phyloP scores from a whole-genome alignment of 768 basidiomycete species.

The Panus rudis region DNA sequence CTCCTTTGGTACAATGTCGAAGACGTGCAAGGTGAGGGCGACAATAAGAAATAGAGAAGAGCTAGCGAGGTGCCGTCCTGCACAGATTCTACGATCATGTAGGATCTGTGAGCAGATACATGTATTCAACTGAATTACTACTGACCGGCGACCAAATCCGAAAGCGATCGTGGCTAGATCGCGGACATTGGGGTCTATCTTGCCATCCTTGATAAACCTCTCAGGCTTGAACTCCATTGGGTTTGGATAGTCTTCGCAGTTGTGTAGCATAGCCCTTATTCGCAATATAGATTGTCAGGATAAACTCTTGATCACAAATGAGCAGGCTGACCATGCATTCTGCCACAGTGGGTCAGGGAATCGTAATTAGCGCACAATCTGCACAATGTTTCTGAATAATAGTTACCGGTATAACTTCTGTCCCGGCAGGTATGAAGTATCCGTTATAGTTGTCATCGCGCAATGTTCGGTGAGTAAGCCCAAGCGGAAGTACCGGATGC shows the following conservation, averaged over 20 bases:
- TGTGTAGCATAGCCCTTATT: conserved; percentile 19
- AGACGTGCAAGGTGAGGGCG: conserved; percentile 7
- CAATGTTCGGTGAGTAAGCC: not conserved
- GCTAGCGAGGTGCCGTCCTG: conserved; percentile 10
- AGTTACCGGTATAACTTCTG: too few species aligned
- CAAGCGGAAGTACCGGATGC: not conserved
- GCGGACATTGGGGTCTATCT: conserved; percentile 11
- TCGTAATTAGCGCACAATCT: too few species aligned
- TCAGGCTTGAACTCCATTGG: conserved; percentile 17
- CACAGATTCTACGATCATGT: conserved; percentile 16
- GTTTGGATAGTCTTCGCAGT: conserved; percentile 12
- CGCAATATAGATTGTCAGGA: not conserved
- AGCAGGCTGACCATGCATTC: conserved; percentile 1
- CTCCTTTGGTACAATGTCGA: conserved; percentile 8
- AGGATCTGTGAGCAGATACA: too few species aligned
- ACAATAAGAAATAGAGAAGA: conserved; percentile 7
- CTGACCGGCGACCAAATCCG: conserved; percentile 23
- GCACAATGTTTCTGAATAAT: too few species aligned
- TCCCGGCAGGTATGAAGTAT: too few species aligned
- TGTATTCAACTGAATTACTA: too few species aligned
- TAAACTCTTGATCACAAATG: not conserved
- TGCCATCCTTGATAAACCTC: conserved; percentile 11
- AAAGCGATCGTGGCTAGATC: conserved; percentile 16
- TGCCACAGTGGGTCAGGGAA: too few species aligned
- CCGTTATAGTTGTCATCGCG: not conserved